Conservation (phyloP, 179 eudicot species). For the Silene noctiflora region DNA sequence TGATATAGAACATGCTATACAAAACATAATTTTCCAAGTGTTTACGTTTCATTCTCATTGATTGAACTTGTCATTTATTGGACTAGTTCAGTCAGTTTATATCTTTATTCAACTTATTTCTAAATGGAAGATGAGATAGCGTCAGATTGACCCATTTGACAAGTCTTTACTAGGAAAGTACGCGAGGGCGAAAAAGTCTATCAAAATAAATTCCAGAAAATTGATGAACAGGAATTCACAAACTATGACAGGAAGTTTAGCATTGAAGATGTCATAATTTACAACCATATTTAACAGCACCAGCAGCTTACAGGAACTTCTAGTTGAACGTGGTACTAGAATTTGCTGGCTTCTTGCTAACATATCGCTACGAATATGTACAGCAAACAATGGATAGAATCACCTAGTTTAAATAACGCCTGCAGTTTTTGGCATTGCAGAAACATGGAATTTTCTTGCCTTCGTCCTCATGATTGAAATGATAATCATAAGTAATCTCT, state of each 20-base stretch:
- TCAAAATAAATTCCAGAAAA: too few species aligned
- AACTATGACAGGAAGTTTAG: neutral
- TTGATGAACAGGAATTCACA: too few species aligned
- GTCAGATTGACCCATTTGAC: too few species aligned
- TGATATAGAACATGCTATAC: too few species aligned
- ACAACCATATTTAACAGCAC: conserved; percentile 1
- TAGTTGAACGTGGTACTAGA: neutral
- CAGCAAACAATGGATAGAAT: neutral
- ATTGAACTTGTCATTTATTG: too few species aligned
- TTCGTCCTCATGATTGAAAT: conserved; percentile 75
- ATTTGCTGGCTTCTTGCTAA: neutral
- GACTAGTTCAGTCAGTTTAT: too few species aligned
- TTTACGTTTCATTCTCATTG: too few species aligned
- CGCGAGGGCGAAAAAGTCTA: too few species aligned
- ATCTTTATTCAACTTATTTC: too few species aligned
- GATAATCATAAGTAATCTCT: conserved; percentile 78
- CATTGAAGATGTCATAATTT: conserved; percentile 8
- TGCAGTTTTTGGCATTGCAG: conserved; percentile 63
- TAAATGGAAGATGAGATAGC: too few species aligned
- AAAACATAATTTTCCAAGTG: too few species aligned
- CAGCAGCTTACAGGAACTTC: neutral
- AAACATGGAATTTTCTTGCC: conserved; percentile 70
- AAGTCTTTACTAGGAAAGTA: too few species aligned
- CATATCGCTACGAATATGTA: neutral
- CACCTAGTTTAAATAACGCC: conserved; percentile 58